Evolutionary conservation across 2,329 filamentous ascomycete species (phyloP), one percentile per base, ranked within the genome.

Genomic region (Arthrocladium fulminans): DNA sequence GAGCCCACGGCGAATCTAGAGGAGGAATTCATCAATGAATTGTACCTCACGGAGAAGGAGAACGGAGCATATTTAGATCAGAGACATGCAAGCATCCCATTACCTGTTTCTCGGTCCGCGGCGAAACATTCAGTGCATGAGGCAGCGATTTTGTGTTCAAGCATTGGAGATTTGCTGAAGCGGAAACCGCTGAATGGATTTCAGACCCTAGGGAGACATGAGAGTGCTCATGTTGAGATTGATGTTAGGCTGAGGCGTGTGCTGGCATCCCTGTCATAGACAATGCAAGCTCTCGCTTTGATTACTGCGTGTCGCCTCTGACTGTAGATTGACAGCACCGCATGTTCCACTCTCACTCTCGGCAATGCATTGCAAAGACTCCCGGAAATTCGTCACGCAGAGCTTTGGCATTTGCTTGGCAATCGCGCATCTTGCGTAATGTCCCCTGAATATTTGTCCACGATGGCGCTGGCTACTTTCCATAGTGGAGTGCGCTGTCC

Each of bases 121-220:
- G 25, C 45, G 23, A 48, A 25, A 17, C 29, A 22, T n/a, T 3
- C 38, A 13, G 19, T 48, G 6, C 24, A 19, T 2, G 56, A 59
- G 23, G 50, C 56, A n/a, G 42, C 46, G 19, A 25, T 39, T 1
- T 50, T 55, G 25, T 48, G 48, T 5, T 51, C 53, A 2, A 40
- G 39, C 9, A 47, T 55, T 35, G 54, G 53, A 8, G 51, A 56
- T 23, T 45, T 57, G 34, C 43, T 59, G 40, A 59, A 59, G 47
- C 51, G 42, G 25, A 54, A 51, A 45, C 56, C 56, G 7, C 34
- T 57, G 6, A 44, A 49, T 22, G 55, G 55, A 2, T 59, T 57
- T 35, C 56, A 59, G 37, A 42, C 39, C 13, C 55, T 57, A 10
- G 56, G 56, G 7, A 48, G 51, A 37, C 55, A 57, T 15, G 56